Evolutionary conservation across 257 asterid genomes (phyloP).

Genomic region (Solanum megistacrolobum): DNA sequence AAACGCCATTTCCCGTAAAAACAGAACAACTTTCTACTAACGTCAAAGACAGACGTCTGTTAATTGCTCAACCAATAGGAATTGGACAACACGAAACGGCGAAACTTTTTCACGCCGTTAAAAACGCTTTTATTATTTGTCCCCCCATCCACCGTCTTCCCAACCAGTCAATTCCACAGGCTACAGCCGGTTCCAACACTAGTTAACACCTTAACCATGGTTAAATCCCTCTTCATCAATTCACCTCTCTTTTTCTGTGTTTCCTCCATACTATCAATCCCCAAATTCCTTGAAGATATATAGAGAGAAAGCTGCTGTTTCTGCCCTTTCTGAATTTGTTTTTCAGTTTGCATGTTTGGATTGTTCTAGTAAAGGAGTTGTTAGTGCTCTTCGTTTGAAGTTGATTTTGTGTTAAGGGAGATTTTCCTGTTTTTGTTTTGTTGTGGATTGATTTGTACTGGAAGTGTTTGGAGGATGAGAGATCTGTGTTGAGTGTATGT

Average conservation of each 20-base stretch:
- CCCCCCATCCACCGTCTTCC: slow-evolving; percentile 21
- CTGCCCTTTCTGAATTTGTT: not conserved
- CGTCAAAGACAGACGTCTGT: slow-evolving; percentile 38
- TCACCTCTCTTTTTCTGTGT: not conserved
- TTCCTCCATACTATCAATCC: not conserved
- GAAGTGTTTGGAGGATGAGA: slow-evolving; percentile 30
- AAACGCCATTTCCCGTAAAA: slow-evolving; percentile 37
- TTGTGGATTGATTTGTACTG: not conserved
- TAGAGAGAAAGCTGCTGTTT: not conserved
- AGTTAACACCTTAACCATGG: slow-evolving; percentile 21
- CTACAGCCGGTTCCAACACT: slow-evolving; percentile 3
- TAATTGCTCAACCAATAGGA: slow-evolving; percentile 18
- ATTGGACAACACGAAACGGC: slow-evolving; percentile 17
- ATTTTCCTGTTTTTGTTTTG: not conserved
- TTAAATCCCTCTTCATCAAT: slow-evolving; percentile 1
- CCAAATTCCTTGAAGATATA: not conserved
- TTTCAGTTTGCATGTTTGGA: not conserved
- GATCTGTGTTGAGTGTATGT: slow-evolving; percentile 34
- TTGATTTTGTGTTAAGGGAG: not conserved
- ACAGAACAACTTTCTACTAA: slow-evolving; percentile 5
- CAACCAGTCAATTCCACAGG: slow-evolving; percentile 26
- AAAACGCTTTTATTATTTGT: slow-evolving; percentile 8
- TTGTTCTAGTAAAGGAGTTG: not conserved
- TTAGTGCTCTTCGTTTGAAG: not conserved
- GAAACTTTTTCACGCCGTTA: slow-evolving; percentile 20